Base-by-base conservation (phyloP, 2,329 filamentous ascomycete genomes). In the Fusarium graminum region DNA sequence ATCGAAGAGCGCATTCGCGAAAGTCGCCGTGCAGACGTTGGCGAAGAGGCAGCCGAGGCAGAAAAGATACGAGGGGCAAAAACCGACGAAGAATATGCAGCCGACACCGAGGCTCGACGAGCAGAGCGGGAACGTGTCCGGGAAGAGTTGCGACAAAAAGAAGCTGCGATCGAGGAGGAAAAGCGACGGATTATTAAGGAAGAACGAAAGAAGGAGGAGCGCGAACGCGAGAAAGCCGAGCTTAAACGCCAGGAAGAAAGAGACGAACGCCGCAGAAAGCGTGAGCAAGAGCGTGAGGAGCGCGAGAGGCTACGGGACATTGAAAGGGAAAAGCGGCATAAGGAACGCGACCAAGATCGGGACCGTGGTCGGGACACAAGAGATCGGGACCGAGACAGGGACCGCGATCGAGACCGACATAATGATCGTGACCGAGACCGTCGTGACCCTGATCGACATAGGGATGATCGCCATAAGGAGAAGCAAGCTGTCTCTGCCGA, bases 21-120 rank as follows among this genome's bases (percentile, higher is more conserved):
- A 66, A 84, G 92, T 47, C 85, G 92, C 25, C 82, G 84, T 17
- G 82, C 83, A 14, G 90, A 93, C 59, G 86, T 94, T 63, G 92
- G 92, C 26, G 83, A 86, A 40, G 90, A 91, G 55, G 86, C 84
- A 3, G 91, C 91, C 4, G 83, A 84, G 28, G 85, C 86, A 19
- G 92, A 94, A 74, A 80, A 86, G 40, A 67, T 80, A 11, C 86
- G 85, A 52, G 92, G 92, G 17, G 82, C 86, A 45, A 93, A 92
- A 76, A 91, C 88, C 2, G 91, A 94, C 68, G 86, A 89, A 54
- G 88, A 90, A 46, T 94, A 93, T 75, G 88, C 86, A 2, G 84
- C 84, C 44, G 90, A 92, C 59, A 89, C 89, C 3, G 84, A 86
- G 11, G 81, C 80, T 8, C 86, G 88, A 47, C 81, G 85, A 32